A percentile compares a stretch with the other conserved stretches of the same genome.
phyloP scores from a whole-genome alignment of 768 basidiomycete genomes.

The Hypholoma sublateritium region DNA sequence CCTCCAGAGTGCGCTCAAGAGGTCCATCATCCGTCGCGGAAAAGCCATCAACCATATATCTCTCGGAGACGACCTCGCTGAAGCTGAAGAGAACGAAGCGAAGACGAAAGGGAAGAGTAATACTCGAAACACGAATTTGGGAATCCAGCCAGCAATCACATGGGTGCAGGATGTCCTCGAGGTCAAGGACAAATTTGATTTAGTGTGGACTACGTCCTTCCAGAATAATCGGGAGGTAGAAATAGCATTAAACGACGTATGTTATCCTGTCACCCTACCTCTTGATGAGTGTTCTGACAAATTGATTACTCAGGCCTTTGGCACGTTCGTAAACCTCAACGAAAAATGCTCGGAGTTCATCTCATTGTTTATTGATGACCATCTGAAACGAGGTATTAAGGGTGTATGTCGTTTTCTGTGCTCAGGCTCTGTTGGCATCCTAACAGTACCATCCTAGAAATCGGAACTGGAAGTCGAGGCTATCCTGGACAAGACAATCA shows the following conservation, averaged over 20 bases:
- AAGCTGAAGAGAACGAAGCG: slow-evolving; percentile 27
- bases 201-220: slow-evolving; percentile 71
- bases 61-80: slow-evolving; percentile 36
- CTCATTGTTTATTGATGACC: slow-evolving; percentile 95
- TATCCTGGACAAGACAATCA: slow-evolving; percentile 94
- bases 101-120: slow-evolving; percentile 45
- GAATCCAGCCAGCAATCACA: slow-evolving; percentile 67
- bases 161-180: slow-evolving; percentile 94
- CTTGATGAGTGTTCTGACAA: too few relatives aligned
- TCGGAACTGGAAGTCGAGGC: slow-evolving; percentile 87
- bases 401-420: slow-evolving; percentile 56
- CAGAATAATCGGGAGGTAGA: slow-evolving; percentile 74
- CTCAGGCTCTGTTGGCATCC: not conserved
- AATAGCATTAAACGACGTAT: slow-evolving; percentile 81
- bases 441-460: slow-evolving; percentile 61
- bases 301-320: slow-evolving; percentile 69
- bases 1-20: slow-evolving; percentile 67
- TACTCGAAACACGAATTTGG: slow-evolving; percentile 40
- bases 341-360: slow-evolving; percentile 90
- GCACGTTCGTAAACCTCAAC: slow-evolving; percentile 87
- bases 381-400: slow-evolving; percentile 91
- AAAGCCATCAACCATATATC: slow-evolving; percentile 74
- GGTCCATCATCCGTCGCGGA: slow-evolving; percentile 72
- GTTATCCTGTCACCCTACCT: slow-evolving; percentile 10
- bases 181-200: slow-evolving; percentile 90